phyloP scores from a whole-genome alignment of 495 filamentous ascomycete genomes.

The Tetracladium marchalianum region DNA sequence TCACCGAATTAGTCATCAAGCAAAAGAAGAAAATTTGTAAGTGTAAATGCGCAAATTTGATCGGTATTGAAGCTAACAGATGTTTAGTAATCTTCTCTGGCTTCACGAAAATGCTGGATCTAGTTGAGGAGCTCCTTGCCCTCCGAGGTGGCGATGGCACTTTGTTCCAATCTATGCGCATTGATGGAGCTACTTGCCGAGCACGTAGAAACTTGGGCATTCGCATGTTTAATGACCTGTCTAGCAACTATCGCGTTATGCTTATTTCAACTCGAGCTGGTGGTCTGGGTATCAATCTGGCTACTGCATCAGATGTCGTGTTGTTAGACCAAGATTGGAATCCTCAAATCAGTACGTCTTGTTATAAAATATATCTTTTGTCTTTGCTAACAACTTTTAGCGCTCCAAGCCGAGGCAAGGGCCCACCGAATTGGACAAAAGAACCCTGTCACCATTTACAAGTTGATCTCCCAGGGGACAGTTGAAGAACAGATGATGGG shows the following conservation, averaged over 20 bases:
- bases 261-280: slow-evolving; percentile 55
- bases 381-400: neutral
- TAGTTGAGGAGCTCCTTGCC: slow-evolving; percentile 46
- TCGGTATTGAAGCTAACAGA: neutral
- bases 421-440: slow-evolving; percentile 93
- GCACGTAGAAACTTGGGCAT: slow-evolving; percentile 49
- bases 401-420: slow-evolving; percentile 89
- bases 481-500: slow-evolving; percentile 87
- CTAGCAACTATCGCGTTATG: slow-evolving; percentile 44
- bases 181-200: slow-evolving; percentile 46
- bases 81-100: slow-evolving; percentile 46
- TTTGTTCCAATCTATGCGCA: slow-evolving; percentile 39
- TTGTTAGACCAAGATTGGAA: slow-evolving; percentile 63
- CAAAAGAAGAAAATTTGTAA: slow-evolving; percentile 42
- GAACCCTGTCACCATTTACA: slow-evolving; percentile 73
- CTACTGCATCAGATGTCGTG: slow-evolving; percentile 48
- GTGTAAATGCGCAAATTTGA: neutral
- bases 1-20: slow-evolving; percentile 45
- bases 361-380: slow-evolving; percentile 1
- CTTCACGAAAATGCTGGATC: slow-evolving; percentile 49
- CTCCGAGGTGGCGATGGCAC: slow-evolving; percentile 35
- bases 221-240: slow-evolving; percentile 43
- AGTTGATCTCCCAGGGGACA: slow-evolving; percentile 71
- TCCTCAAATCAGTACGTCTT: slow-evolving; percentile 38
- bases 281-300: slow-evolving; percentile 54